These are phyloP conservation scores for Chlorencoelia australis DNA, from an alignment of 2,329 filamentous ascomycete genomes.

Conservation along the genomic window DNA sequence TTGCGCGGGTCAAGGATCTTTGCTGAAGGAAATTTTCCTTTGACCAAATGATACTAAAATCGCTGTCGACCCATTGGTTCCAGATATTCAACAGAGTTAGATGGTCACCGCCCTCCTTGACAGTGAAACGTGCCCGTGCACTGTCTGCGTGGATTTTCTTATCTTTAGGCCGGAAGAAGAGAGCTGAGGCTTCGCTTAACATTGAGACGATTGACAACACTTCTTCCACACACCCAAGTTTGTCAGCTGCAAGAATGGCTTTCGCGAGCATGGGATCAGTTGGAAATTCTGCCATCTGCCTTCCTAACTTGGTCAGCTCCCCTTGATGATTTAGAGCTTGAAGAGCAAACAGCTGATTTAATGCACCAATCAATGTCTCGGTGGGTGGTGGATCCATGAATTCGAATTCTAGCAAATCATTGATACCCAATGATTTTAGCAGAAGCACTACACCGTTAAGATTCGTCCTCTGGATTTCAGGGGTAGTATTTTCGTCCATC, in stretches of 20 bases:
- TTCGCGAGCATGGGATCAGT: constrained; percentile 88
- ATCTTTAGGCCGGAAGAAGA: constrained; percentile 94
- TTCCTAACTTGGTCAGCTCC: constrained; percentile 78
- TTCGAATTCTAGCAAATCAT: constrained; percentile 86
- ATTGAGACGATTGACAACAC: constrained; percentile 90
- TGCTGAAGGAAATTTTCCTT: constrained; percentile 93
- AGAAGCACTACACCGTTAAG: constrained; percentile 75
- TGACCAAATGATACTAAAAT: constrained; percentile 80
- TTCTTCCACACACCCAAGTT: constrained; percentile 88
- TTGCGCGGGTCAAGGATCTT: constrained; percentile 74
- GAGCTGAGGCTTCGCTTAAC: constrained; percentile 75
- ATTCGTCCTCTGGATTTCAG: constrained; percentile 87
- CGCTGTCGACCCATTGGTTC: constrained; percentile 90
- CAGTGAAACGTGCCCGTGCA: constrained; percentile 77
- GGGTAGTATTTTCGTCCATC: constrained; percentile 82
- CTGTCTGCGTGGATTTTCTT: constrained; percentile 95
- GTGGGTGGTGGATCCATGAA: constrained; percentile 92
- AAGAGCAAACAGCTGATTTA: constrained; percentile 86
- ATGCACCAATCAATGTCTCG: constrained; percentile 75
- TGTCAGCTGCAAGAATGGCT: constrained; percentile 77
- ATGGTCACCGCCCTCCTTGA: constrained; percentile 87
- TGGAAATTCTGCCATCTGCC: constrained; percentile 93
- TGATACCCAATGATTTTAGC: constrained; percentile 83
- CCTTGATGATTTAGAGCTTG: constrained; percentile 83
- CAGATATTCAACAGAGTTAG: constrained; percentile 83